Base-by-base conservation (phyloP, 1,284 basidiomycete genomes). In the Porphyrellus sp. region DNA sequence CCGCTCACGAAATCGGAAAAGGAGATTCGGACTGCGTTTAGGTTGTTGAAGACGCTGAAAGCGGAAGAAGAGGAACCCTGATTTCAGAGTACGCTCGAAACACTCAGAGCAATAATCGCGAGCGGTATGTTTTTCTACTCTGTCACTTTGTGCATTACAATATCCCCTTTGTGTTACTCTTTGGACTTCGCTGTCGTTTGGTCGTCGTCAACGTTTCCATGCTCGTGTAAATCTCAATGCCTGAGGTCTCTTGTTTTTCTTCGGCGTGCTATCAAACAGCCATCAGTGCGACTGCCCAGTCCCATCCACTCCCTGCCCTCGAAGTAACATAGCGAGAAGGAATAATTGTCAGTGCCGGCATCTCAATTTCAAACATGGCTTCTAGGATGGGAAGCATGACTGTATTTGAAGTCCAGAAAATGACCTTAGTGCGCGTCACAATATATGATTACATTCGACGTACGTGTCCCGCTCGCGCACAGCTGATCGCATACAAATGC, bases 1-100 rank as follows among this genome's bases (percentile, higher is more conserved):
- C 83, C 93, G 18, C 90, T 86, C 1, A 96, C 93, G 28, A 86
- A 83, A 49, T 91, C 91, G 8, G 93, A 96, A 74, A 90, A 86
- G 72, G 86, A 89, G 47, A 94, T 93, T 84, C 77, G 87, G 41
- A 77, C 86, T 30, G 79, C 89, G 43, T 76, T 93, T n/a, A 86
- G 81, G 13, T 83, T 88, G 72, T 85, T 96, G 81, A 78, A 82
- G 67, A 76, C 80, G 18, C 73, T 90, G 40, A 76, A 82, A 63
- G 80, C 80, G 59, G 84, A 86, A 59, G 72, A 70, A 33, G 71
- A 72, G 38, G 64, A 68, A 5, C 76, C 82, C 12, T 84, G 63
- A 74, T 37, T 44, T 25, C 35, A 25, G 33, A 35, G 23, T 20
- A 46, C 16, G 30, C 9, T 33, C 21, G 31, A 44, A 51, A 51